These are phyloP conservation scores for Zygotorulaspora mrakii DNA, from an alignment of 1,139 yeast genomes.

Conservation along the genomic window DNA sequence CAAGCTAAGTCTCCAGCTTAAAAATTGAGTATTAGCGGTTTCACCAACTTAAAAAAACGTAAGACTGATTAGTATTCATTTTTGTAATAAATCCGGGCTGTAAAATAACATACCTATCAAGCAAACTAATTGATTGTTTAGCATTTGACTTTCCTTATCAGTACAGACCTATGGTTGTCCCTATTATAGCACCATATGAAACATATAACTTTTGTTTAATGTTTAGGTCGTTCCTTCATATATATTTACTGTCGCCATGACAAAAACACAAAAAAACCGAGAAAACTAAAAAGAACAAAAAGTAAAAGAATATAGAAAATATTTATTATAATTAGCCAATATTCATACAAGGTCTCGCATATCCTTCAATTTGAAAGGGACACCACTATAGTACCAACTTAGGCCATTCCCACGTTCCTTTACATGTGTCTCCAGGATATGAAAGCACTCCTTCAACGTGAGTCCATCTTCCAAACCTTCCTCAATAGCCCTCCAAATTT, in stretches of 20 bases:
- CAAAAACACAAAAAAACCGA: slow-evolving; percentile 1
- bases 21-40: slow-evolving; percentile 32
- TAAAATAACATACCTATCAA: slow-evolving; percentile 22
- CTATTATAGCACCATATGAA: no score
- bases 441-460: slow-evolving; percentile 23
- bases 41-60: slow-evolving; percentile 28
- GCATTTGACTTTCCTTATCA: slow-evolving; percentile 4
- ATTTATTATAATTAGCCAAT: background rate
- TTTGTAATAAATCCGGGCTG: no score
- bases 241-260: slow-evolving; percentile 5
- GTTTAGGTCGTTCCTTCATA: background rate
- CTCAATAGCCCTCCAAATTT: slow-evolving; percentile 33
- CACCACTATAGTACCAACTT: slow-evolving; percentile 33
- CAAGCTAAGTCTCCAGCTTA: slow-evolving; percentile 35
- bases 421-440: slow-evolving; percentile 24
- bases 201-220: no score
- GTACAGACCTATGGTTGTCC: no score
- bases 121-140: slow-evolving; percentile 19
- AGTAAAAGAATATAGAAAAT: slow-evolving; percentile 4
- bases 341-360: slow-evolving; percentile 7
- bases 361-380: slow-evolving; percentile 26
- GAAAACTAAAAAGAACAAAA: background rate
- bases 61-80: slow-evolving; percentile 6
- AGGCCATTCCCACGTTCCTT: slow-evolving; percentile 26
- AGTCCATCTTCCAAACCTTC: slow-evolving; percentile 28